These are phyloP conservation scores for Aspergillus quadrilineatus DNA, from an alignment of 2,329 filamentous ascomycete species.

Conservation along the genomic window DNA sequence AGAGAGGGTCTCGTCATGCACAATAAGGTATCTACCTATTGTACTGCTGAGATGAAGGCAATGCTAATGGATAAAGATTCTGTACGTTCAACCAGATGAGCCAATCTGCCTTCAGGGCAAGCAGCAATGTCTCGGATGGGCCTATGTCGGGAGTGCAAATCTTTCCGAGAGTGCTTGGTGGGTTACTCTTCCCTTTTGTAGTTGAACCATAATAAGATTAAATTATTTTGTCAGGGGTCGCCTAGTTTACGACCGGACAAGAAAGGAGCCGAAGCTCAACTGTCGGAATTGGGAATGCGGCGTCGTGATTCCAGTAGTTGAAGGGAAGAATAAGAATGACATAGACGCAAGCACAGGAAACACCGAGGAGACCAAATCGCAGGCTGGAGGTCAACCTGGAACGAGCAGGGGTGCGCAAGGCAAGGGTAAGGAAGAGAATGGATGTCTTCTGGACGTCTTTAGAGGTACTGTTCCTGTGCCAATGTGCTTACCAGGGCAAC, in stretches of 20 bases:
- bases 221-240: conserved; percentile 62
- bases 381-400: conserved; percentile 20
- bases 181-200: conserved; percentile 34
- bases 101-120: conserved; percentile 24
- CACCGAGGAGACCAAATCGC: neutral
- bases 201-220: neutral
- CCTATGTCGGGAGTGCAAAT: conserved; percentile 88
- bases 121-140: conserved; percentile 60
- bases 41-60: neutral
- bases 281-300: conserved; percentile 97
- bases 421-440: conserved; percentile 4
- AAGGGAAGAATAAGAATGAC: conserved; percentile 2
- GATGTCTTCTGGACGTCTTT: conserved; percentile 33
- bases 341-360: neutral
- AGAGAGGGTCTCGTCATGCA: conserved; percentile 77
- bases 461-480: conserved; percentile 45
- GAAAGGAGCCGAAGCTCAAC: conserved; percentile 70
- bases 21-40: conserved; percentile 66
- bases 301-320: conserved; percentile 66
- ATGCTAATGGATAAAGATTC: conserved; percentile 25
- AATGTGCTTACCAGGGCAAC: conserved; percentile 40
- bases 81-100: conserved; percentile 33
- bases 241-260: conserved; percentile 66
- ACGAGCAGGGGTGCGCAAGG: conserved; percentile 22
- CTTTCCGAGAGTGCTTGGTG: conserved; percentile 90